phyloP scores from a whole-genome alignment of 768 basidiomycete species.

The Psilocybe cubensis region DNA sequence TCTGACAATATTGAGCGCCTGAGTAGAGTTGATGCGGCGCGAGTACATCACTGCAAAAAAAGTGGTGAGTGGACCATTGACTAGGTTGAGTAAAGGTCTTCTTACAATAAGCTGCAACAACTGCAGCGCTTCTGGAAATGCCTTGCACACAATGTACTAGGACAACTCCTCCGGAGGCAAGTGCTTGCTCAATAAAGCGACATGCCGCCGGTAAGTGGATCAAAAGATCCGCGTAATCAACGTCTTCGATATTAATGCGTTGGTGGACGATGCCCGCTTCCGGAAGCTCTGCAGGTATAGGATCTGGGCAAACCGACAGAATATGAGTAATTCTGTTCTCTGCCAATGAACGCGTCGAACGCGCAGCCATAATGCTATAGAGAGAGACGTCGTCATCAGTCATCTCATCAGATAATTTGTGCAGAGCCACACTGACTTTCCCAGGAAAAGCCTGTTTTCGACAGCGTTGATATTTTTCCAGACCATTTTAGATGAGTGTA shows the following conservation, averaged over 20 bases:
- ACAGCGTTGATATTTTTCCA: constrained; percentile 74
- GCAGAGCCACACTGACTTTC: constrained; percentile 63
- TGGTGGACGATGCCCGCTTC: constrained; percentile 72
- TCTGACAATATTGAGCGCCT: constrained; percentile 64
- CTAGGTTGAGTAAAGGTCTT: constrained; percentile 1
- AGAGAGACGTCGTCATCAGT: constrained; percentile 23
- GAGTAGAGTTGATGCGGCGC: constrained; percentile 55
- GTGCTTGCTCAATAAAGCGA: constrained; percentile 66
- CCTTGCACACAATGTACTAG: constrained; percentile 73
- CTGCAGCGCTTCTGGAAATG: constrained; percentile 66
- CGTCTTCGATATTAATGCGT: constrained; percentile 72
- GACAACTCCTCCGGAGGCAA: constrained; percentile 59
- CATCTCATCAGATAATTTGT: constrained; percentile 13
- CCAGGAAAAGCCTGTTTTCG: constrained; percentile 67
- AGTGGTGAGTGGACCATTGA: constrained; percentile 14
- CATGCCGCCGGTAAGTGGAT: constrained; percentile 69
- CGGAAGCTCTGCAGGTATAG: constrained; percentile 70
- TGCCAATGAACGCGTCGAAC: constrained; percentile 69
- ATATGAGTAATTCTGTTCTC: constrained; percentile 82
- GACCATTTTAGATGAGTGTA: constrained; percentile 40
- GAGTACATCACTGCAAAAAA: constrained; percentile 64
- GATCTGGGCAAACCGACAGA: constrained; percentile 75
- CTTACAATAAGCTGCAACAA: constrained; percentile 80
- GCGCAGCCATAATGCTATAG: constrained; percentile 67
- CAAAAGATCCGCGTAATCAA: constrained; percentile 70